Evolutionary conservation across 345 rosid genomes (phyloP).

Genomic region (Hypericum androsaemum): DNA sequence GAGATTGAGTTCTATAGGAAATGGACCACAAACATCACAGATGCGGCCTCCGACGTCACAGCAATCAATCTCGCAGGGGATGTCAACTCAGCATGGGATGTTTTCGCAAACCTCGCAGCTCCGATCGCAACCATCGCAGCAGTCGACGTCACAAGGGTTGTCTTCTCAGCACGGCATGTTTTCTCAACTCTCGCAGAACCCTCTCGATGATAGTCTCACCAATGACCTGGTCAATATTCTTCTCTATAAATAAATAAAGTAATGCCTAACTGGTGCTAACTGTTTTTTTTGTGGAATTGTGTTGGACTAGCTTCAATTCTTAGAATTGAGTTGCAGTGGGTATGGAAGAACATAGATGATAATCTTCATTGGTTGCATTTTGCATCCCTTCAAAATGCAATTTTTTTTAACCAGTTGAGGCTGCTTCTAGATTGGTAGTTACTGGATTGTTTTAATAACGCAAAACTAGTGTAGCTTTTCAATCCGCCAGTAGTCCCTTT

Average conservation of each 20-base stretch:
- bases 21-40: constrained; percentile 56
- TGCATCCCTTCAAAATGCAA: too few species aligned
- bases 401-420: too few species aligned
- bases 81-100: constrained; percentile 68
- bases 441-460: too few species aligned
- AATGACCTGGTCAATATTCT: constrained; percentile 48
- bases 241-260: constrained; percentile 5
- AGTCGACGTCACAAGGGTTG: constrained; percentile 76
- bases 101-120: constrained; percentile 70
- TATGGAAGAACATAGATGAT: too few species aligned
- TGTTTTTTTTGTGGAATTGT: too few species aligned
- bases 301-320: too few species aligned
- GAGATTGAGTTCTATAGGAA: constrained; percentile 36
- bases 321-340: too few species aligned
- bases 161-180: constrained; percentile 71
- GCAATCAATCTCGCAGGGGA: constrained; percentile 82
- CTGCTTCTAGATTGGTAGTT: too few species aligned
- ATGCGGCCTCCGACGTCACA: constrained; percentile 55
- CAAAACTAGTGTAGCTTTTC: too few species aligned
- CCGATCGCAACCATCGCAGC: constrained; percentile 64
- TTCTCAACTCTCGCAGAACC: constrained; percentile 75
- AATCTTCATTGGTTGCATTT: too few species aligned
- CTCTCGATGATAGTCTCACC: constrained; percentile 45
- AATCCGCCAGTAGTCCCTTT: too few species aligned
- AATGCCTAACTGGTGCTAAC: neutral